phyloP scores from a whole-genome alignment of 768 basidiomycete genomes.

The Dacryopinax primogenitus region DNA sequence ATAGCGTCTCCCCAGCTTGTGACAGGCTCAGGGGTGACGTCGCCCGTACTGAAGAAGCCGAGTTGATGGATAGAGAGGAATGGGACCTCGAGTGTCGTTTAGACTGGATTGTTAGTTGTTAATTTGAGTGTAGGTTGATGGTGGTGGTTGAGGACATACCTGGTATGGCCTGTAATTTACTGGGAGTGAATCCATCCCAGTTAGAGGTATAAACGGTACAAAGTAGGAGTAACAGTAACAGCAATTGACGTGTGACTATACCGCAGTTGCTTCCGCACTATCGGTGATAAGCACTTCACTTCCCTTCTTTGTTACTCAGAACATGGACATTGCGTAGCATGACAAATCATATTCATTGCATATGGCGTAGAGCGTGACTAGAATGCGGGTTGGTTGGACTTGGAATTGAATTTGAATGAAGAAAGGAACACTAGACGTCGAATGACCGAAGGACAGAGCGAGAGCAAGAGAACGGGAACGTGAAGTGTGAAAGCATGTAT shows the following conservation, averaged over 20 bases:
- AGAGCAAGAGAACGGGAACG: too few species aligned
- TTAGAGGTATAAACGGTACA: not conserved
- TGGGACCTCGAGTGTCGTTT: conserved; percentile 3
- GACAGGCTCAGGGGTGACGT: not conserved
- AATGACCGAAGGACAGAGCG: too few species aligned
- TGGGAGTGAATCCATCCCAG: not conserved
- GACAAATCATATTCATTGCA: too few species aligned
- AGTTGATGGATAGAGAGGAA: not conserved
- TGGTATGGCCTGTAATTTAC: not conserved
- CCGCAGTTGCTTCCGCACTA: conserved; percentile 9
- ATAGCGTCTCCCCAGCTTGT: not conserved
- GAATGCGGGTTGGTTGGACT: too few species aligned
- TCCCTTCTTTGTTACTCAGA: too few species aligned
- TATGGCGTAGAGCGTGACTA: too few species aligned
- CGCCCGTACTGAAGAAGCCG: not conserved
- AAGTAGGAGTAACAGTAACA: not conserved
- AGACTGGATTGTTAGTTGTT: not conserved
- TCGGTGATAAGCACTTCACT: too few species aligned
- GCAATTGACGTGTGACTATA: not conserved
- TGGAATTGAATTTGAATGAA: too few species aligned
- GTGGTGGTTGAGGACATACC: not conserved
- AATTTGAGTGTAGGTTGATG: not conserved
- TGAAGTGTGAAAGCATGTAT: too few species aligned
- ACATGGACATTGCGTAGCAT: too few species aligned
- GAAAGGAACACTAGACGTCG: too few species aligned